Percentiles rank a stretch among this genome's conserved stretches.
phyloP scores from a whole-genome alignment of 1,284 basidiomycete genomes.

The Pascua guehoae region DNA sequence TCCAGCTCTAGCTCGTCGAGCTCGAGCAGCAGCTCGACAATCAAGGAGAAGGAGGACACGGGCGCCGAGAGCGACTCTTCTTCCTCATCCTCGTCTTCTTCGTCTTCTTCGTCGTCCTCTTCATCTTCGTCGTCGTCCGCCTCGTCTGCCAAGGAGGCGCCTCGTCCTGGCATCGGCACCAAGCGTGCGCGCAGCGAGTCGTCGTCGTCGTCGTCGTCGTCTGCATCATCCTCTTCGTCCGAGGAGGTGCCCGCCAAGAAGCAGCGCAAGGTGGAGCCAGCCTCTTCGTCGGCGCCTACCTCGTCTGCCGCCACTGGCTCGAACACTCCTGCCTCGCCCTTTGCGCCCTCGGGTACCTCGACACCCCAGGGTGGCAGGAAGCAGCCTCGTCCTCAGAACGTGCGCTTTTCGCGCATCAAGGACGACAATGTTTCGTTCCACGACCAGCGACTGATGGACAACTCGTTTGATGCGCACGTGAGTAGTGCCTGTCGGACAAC shows the following conservation, averaged over 20 bases:
- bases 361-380: conserved; percentile 15
- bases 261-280: conserved; percentile 24
- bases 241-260: conserved; percentile 40
- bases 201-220: conserved; percentile 28
- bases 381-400: conserved; percentile 27
- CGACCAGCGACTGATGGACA: conserved; percentile 67
- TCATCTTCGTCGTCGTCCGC: conserved; percentile 28
- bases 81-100: conserved; percentile 20
- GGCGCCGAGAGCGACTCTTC: conserved; percentile 18
- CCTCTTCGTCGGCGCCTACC: conserved; percentile 30
- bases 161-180: conserved; percentile 15
- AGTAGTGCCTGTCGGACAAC: conserved; percentile 24
- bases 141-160: conserved; percentile 19
- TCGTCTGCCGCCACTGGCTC: conserved; percentile 15
- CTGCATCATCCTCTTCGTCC: conserved; percentile 12
- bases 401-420: conserved; percentile 80
- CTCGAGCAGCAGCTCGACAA: conserved; percentile 6
- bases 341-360: conserved; percentile 18
- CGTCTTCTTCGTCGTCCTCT: conserved; percentile 31
- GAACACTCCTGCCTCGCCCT: conserved; percentile 17
- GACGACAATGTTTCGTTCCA: conserved; percentile 59
- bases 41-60: conserved; percentile 8
- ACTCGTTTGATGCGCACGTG: conserved; percentile 78
- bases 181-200: conserved; percentile 22
- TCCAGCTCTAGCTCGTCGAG: conserved; percentile 9